These are phyloP conservation scores for Solanum boliviense DNA, from an alignment of 257 asterid genomes.

Conservation along the genomic window DNA sequence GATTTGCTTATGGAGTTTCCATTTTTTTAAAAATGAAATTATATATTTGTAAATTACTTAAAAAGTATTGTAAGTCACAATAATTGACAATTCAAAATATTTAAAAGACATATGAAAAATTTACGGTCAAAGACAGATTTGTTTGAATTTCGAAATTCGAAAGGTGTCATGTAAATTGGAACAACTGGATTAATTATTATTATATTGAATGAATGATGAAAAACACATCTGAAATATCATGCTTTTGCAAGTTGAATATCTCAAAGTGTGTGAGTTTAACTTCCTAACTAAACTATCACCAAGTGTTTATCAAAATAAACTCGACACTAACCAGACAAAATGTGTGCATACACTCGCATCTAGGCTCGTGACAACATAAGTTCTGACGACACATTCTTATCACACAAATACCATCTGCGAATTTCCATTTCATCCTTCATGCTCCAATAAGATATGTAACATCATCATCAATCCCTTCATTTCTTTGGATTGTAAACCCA, in stretches of 20 bases:
- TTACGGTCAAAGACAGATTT: no score
- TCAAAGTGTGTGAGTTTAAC: background rate
- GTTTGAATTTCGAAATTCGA: no score
- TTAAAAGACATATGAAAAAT: no score
- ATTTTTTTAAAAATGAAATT: no score
- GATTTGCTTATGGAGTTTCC: no score
- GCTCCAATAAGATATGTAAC: background rate
- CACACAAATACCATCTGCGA: no score
- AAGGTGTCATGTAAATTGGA: no score
- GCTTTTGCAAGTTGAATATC: background rate
- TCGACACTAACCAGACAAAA: background rate
- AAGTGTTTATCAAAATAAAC: background rate
- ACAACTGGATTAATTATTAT: no score
- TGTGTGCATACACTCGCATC: background rate
- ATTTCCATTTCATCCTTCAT: background rate
- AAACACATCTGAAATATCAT: background rate
- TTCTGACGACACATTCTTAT: background rate
- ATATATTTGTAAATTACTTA: no score
- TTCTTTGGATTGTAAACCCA: background rate
- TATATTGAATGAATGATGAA: background rate
- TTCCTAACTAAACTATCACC: background rate
- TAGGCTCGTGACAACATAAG: background rate
- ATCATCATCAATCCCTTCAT: no score
- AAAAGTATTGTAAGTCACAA: no score
- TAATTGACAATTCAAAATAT: no score